Base-by-base conservation (phyloP, 441 rosid genomes). In the Gossypium trilobum region DNA sequence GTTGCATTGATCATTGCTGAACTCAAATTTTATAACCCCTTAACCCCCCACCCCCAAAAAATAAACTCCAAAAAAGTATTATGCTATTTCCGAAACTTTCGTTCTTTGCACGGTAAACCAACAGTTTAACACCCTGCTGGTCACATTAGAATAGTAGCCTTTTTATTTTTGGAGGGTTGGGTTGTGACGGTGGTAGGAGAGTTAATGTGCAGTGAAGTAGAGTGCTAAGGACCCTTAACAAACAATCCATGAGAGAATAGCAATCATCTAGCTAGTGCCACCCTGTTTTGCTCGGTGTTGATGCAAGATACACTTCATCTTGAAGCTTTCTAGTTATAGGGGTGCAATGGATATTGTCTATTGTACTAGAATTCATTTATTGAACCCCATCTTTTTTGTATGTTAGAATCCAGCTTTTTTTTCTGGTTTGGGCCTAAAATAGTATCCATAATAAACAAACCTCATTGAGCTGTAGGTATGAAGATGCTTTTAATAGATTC, bases 401-500 rank as follows among this genome's bases (percentile, higher is more conserved):
- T 31, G 10, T 42, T 58, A 58, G 69, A 62, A 39, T 69, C 64
- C 65, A 11, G 14, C 25, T 39, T 23, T 71, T 79, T 58, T 14
- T 48, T 48, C 6, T 51, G 9, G 6, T 70, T 25, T 14, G n/a
- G 39, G 29, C 71, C 27, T 16, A 69, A 68, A 54, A 16, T 51
- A 75, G 44, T 51, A 68, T 80, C 84, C 65, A 73, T 75, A 61
- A 66, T 52, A 39, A 58, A 46, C 61, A 71, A 59, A 23, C 64
- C 54, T 71, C 33, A 79, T 77, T 81, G 62, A 72, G 81, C 52
- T 63, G 78, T 84, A 91, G 99, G 81, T 91, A 95, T 72, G 99
- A 95, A 84, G 99, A 91, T 85, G 97, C 97, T 74, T 95, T 90
- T 80, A 95, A 92, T 76, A 87, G 96, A 82, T 92, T 95, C 79